Evolutionary conservation across 257 asterid genomes (phyloP), one percentile per base, ranked within the genome.

Genomic region (Gentiana straminea): DNA sequence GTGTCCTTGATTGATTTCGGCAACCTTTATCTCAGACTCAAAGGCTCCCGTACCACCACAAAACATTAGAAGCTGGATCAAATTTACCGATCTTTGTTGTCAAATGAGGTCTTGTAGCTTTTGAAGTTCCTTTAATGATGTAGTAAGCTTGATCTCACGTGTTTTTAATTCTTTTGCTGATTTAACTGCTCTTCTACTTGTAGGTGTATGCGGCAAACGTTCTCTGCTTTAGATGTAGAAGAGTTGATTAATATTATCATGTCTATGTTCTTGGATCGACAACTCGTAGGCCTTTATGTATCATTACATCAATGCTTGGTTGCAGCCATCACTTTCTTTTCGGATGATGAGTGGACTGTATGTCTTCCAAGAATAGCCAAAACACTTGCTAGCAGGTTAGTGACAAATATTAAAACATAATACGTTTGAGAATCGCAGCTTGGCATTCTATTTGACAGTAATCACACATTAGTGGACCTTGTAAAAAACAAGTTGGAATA

Each of bases 21-120:
- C 32, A 56, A 62, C 33, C 55, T 70, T 45, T 69, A 52, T 73
- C 60, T 50, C 61, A 83, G 97, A 74, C 69, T 81, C 82, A 51
- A 68, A 50, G 41, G 51, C 70, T 37, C 70, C 77, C 53, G 95
- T 90, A 44, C 94, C 94, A 50, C 97, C 95, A 1, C 85, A 83
- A 71, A 92, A 88, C 72, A 79, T 92, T 61, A 80, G 77, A 58
- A 64, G 68, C 55, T 92, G 92, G 97, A 79, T 92, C 56, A 85
- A 77, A 52, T 80, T 24, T 51, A 77, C 58, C 41, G 55, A 79
- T 13, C 70, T 56, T 52, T 83, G 83, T 64, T 83, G 82, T 81
- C 77, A 69, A 75, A 63, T 57, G 69, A 92, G 98, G 97, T 88
- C 70, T 59, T 64, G 38, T 33, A 33, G 41, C 13, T 15, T 59